Evolutionary conservation across 116 monocot genomes (phyloP), one percentile per base, ranked within the genome.

Genomic region (Trichopus zeylanicus): DNA sequence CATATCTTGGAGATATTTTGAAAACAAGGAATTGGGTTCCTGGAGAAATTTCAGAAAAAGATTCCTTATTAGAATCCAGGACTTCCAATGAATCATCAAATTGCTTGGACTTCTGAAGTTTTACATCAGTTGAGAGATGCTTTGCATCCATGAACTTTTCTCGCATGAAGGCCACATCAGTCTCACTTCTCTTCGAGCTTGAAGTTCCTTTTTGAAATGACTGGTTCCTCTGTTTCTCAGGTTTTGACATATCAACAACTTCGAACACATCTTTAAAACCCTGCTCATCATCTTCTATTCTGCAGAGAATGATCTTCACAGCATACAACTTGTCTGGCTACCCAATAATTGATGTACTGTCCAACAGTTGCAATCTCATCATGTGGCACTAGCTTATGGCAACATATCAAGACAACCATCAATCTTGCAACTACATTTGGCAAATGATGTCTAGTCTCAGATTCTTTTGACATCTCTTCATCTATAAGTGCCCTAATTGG

Each of bases 351-450:
- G 75, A 51, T 24, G 26, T 51, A 23, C 67, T 24, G 55, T 1
- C 26, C 24, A 25, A 9, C 53, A 38, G 10, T 33, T 51, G 19
- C 49, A 25, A 24, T 49, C 31, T 57, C 64, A 23, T 70, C 51
- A 26, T 60, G 61, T 30, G n/a, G n/a, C n/a, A n/a, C n/a, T n/a
- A n/a, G n/a, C n/a, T n/a, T n/a, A n/a, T n/a, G 83, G 88, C 11
- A 80, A 65, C 9, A 59, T 52, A 60, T 83, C 88, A 27, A 88
- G 83, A 25, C 88, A n/a, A n/a, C 88, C 88, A 88, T 88, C 61
- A 88, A 49, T 60, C 66, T 88, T 52, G 88, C 83, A 65, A 88
- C 56, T 12, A 83, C 53, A 65, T 68, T 74, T n/a, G 82, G 76
- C 9, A 83, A 79, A 5, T 56, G 42, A 33, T 22, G 54, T 34